Conservation (phyloP, 441 rosid species). For the Corymbia calophylla region DNA sequence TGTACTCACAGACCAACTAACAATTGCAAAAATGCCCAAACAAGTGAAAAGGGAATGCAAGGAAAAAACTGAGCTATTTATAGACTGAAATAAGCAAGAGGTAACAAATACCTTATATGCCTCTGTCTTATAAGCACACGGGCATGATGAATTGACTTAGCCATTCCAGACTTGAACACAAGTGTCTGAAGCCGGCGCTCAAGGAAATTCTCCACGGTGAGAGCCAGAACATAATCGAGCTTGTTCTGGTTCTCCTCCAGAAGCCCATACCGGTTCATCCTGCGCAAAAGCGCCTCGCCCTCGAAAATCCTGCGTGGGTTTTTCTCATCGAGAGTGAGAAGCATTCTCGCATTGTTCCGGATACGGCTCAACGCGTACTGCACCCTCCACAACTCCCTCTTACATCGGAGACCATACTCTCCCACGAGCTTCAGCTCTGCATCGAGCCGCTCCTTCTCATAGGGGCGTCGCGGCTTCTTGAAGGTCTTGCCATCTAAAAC, state of each 20-base stretch:
- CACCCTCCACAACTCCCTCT: conserved; percentile 94
- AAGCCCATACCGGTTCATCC: conserved; percentile 79
- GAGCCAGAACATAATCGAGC: conserved; percentile 80
- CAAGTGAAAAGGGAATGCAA: neutral
- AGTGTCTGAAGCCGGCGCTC: conserved; percentile 79
- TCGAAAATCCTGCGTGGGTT: conserved; percentile 73
- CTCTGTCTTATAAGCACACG: conserved; percentile 85
- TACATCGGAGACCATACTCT: conserved; percentile 71
- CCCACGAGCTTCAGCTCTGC: conserved; percentile 79
- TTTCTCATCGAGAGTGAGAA: conserved; percentile 83
- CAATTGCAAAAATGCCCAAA: neutral
- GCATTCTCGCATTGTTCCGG: conserved; percentile 79
- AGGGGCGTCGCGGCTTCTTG: conserved; percentile 91
- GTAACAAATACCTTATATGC: conserved; percentile 59
- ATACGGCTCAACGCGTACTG: conserved; percentile 77
- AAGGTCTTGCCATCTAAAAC: conserved; percentile 81
- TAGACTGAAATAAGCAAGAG: neutral
- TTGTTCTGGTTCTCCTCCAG: conserved; percentile 85
- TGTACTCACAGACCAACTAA: neutral
- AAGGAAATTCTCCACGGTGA: conserved; percentile 83
- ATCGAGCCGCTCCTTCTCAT: conserved; percentile 88
- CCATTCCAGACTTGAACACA: conserved; percentile 85
- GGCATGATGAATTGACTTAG: conserved; percentile 84
- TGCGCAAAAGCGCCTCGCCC: conserved; percentile 76
- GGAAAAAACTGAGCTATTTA: neutral